phyloP scores from a whole-genome alignment of 2,329 filamentous ascomycete genomes.

The Ascochyta koolunga region DNA sequence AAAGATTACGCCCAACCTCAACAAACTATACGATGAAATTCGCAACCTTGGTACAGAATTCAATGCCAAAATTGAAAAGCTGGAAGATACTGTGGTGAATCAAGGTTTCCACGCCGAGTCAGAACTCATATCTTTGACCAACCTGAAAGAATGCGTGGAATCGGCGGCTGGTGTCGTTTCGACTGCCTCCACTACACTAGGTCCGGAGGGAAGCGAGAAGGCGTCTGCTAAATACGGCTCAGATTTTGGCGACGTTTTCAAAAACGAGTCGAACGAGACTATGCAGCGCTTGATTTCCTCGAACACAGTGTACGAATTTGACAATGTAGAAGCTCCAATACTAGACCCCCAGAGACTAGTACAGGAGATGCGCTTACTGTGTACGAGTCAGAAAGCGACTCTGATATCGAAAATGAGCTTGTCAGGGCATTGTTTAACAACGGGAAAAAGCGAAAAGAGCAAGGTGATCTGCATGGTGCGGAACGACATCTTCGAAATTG shows the following conservation, averaged over 20 bases:
- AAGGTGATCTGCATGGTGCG: conserved; percentile 21
- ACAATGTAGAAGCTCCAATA: conserved; percentile 17
- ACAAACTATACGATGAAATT: conserved; percentile 31
- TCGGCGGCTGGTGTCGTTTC: conserved; percentile 33
- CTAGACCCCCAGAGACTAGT: conserved; percentile 19
- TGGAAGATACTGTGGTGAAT: conserved; percentile 16
- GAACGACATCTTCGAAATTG: conserved; percentile 25
- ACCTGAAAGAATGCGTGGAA: conserved; percentile 29
- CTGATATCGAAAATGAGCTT: conserved; percentile 26
- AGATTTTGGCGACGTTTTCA: conserved; percentile 30
- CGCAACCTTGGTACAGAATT: conserved; percentile 22
- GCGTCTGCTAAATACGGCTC: conserved; percentile 24
- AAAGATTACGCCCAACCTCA: conserved; percentile 27
- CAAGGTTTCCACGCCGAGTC: conserved; percentile 15
- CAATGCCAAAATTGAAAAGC: conserved; percentile 28
- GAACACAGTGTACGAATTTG: conserved; percentile 29
- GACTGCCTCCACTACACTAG: conserved; percentile 29
- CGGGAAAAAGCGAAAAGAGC: conserved; percentile 21
- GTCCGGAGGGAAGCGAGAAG: conserved; percentile 19
- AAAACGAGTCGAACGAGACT: conserved; percentile 19
- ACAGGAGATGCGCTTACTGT: conserved; percentile 10
- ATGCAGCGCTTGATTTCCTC: conserved; percentile 31
- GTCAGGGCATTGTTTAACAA: conserved; percentile 24
- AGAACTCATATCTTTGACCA: conserved; percentile 26
- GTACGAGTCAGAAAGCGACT: conserved; percentile 27